Evolutionary conservation across 768 basidiomycete species (phyloP).

Genomic region (Tephrocybe sp.): DNA sequence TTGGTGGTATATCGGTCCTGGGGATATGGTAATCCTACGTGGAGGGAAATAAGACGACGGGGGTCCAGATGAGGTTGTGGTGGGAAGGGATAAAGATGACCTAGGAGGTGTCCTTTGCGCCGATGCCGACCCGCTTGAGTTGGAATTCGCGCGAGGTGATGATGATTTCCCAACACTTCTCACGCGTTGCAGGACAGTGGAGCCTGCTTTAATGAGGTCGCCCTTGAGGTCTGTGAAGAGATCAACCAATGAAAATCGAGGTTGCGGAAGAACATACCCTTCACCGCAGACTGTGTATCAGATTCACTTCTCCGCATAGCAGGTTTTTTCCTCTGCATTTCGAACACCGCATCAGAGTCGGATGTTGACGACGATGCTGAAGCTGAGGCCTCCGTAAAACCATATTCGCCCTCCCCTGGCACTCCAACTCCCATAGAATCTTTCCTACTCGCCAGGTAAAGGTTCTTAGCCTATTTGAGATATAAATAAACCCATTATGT

Average conservation of each 20-base stretch:
- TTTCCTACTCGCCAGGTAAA: conserved; percentile 41
- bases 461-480: conserved; percentile 63
- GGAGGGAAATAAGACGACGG: conserved; percentile 1
- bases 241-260: background rate
- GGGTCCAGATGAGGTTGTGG: background rate
- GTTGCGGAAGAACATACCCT: conserved; percentile 21
- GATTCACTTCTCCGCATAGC: conserved; percentile 20
- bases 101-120: conserved; percentile 2
- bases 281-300: conserved; percentile 22
- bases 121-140: conserved; percentile 7
- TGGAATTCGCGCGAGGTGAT: conserved; percentile 12
- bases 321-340: conserved; percentile 20
- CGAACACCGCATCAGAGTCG: conserved; percentile 32
- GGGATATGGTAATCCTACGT: conserved; percentile 1
- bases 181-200: conserved; percentile 39
- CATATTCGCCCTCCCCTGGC: conserved; percentile 20
- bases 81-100: conserved; percentile 2
- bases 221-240: conserved; percentile 23
- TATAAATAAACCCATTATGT: too few relatives aligned
- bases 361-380: conserved; percentile 30
- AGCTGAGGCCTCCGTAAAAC: conserved; percentile 18
- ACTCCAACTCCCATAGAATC: conserved; percentile 13
- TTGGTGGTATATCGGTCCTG: background rate
- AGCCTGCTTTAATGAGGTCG: conserved; percentile 35
- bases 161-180: conserved; percentile 30